Conservation (phyloP, 805 yeast species). For the Spathaspora boniae region DNA sequence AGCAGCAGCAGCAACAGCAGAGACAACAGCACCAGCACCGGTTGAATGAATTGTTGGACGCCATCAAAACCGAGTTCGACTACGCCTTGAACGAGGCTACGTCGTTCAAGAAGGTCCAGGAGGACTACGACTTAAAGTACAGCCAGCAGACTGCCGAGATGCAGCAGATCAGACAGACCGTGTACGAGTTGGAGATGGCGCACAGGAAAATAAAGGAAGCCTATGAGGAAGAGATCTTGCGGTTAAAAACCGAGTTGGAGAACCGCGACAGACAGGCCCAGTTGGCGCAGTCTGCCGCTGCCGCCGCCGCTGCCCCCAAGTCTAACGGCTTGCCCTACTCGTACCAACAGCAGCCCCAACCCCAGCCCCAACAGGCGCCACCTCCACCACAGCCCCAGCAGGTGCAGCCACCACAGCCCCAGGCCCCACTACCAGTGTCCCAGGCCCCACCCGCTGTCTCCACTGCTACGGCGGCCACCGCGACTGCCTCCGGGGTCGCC, state of each 20-base stretch:
- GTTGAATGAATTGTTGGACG: constrained; percentile 81
- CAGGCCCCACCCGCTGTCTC: constrained; percentile 4
- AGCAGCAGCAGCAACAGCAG: constrained; percentile 10
- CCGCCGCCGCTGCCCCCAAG: too few species aligned
- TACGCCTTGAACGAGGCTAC: constrained; percentile 82
- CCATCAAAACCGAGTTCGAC: constrained; percentile 88
- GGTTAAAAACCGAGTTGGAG: constrained; percentile 83
- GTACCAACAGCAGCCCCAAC: constrained; percentile 19
- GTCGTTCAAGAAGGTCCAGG: constrained; percentile 82
- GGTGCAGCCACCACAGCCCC: constrained; percentile 11
- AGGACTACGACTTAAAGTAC: constrained; percentile 85
- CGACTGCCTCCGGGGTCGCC: constrained; percentile 9
- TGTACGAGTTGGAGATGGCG: constrained; percentile 88
- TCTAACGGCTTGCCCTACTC: constrained; percentile 21
- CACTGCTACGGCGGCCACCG: constrained; percentile 7
- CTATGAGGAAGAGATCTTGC: constrained; percentile 86
- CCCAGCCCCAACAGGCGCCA: constrained; percentile 11
- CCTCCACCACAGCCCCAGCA: constrained; percentile 17
- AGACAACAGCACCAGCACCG: constrained; percentile 43
- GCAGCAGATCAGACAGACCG: constrained; percentile 91
- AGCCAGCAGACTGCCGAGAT: constrained; percentile 90
- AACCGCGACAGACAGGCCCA: constrained; percentile 65
- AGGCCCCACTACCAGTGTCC: too few species aligned
- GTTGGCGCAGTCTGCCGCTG: constrained; percentile 36
- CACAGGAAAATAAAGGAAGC: constrained; percentile 94